phyloP scores from a whole-genome alignment of 257 asterid species.

The Voacanga thouarsii region DNA sequence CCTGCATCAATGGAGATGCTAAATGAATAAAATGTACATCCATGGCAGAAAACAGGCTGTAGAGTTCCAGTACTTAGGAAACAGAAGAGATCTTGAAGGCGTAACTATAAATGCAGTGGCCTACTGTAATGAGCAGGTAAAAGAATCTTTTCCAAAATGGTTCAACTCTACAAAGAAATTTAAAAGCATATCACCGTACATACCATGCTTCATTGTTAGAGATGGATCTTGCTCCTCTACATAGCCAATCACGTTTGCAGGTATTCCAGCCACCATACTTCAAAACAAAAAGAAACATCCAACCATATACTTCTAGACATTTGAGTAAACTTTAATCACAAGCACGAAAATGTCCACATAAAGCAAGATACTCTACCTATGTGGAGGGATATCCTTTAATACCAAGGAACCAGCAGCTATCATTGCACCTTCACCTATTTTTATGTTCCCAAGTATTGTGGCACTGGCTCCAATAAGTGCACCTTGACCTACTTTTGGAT shows the following conservation, averaged over 20 bases:
- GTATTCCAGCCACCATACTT: constrained; percentile 51
- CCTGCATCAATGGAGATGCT: not conserved
- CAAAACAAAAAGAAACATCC: constrained; percentile 14
- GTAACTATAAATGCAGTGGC: not conserved
- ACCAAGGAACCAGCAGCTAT: constrained; percentile 46
- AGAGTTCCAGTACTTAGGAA: not conserved
- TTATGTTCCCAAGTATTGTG: constrained; percentile 41
- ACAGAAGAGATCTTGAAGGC: not conserved
- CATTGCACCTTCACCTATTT: constrained; percentile 49
- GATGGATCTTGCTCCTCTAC: constrained; percentile 47
- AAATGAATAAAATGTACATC: not conserved
- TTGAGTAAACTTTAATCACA: not conserved
- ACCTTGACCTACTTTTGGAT: constrained; percentile 50
- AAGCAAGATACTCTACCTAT: constrained; percentile 28
- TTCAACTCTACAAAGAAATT: not conserved
- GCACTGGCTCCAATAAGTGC: constrained; percentile 45
- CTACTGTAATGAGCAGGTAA: not conserved
- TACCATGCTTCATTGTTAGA: constrained; percentile 47
- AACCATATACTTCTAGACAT: not conserved
- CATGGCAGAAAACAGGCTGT: not conserved
- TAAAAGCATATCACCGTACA: not conserved
- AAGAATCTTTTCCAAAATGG: constrained; percentile 1
- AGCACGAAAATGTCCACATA: not conserved
- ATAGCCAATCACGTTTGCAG: constrained; percentile 45
- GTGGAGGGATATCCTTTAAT: constrained; percentile 40